These are phyloP conservation scores for Mortierella hygrophila DNA, from an alignment of 192 early-diverging fungal genomes.

Conservation along the genomic window DNA sequence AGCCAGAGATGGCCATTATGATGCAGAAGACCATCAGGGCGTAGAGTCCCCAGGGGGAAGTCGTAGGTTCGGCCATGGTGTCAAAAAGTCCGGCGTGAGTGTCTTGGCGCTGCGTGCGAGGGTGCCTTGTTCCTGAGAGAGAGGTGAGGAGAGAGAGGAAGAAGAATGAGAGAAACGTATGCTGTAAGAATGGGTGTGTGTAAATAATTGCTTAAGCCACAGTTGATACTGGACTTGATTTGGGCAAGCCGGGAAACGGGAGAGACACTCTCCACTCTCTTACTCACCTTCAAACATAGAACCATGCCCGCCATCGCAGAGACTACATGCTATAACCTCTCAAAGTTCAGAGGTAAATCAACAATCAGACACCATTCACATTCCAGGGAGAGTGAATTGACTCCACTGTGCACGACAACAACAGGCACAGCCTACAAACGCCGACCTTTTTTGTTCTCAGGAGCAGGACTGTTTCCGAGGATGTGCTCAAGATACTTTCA, in stretches of 20 bases:
- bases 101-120: background rate
- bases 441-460: background rate
- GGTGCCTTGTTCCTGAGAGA: background rate
- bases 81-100: background rate
- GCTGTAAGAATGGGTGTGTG: background rate
- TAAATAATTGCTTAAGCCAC: background rate
- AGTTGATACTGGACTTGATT: background rate
- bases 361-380: background rate
- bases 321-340: slow-evolving; percentile 75
- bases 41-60: slow-evolving; percentile 45
- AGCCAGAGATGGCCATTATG: slow-evolving; percentile 32
- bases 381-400: too few relatives aligned
- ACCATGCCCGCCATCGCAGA: slow-evolving; percentile 58
- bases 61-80: slow-evolving; percentile 20
- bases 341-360: slow-evolving; percentile 69
- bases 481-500: background rate
- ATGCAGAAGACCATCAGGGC: slow-evolving; percentile 39
- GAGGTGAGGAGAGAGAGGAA: background rate
- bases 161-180: background rate
- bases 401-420: too few relatives aligned
- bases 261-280: background rate
- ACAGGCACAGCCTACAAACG: background rate
- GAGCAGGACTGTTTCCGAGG: background rate
- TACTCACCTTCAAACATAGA: background rate
- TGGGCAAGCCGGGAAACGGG: background rate